phyloP scores from a whole-genome alignment of 1,284 basidiomycete species.

The Singerocomus inundabilis region DNA sequence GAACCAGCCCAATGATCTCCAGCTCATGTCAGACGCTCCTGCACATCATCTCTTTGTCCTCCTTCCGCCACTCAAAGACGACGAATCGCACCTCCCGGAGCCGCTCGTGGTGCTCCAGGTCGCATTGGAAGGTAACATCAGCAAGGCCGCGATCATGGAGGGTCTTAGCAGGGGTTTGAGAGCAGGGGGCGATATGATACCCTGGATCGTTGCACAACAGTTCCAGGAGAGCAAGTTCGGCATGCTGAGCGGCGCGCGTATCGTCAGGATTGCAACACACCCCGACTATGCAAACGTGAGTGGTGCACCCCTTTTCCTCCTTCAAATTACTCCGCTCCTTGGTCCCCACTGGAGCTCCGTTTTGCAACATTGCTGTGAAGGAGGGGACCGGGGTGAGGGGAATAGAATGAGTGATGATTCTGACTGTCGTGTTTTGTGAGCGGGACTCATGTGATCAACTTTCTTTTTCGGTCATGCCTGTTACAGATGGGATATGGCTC shows the following conservation, averaged over 20 bases:
- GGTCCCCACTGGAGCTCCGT: not conserved
- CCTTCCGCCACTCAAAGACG: conserved; percentile 85
- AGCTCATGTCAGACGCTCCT: conserved; percentile 95
- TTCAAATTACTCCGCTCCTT: not conserved
- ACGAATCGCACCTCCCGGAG: conserved; percentile 84
- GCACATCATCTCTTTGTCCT: conserved; percentile 97
- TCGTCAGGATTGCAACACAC: conserved; percentile 96
- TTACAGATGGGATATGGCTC: conserved; percentile 96
- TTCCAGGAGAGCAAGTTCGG: conserved; percentile 98
- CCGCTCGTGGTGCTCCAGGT: conserved; percentile 96
- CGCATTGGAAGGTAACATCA: conserved; percentile 93
- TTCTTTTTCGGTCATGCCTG: not conserved
- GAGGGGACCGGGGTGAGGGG: too few relatives aligned
- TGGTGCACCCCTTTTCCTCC: conserved; percentile 7
- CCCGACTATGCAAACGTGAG: conserved; percentile 88
- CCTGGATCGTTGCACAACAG: conserved; percentile 94
- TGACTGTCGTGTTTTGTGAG: conserved; percentile 1
- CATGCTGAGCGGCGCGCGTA: conserved; percentile 83
- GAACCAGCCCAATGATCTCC: conserved; percentile 98
- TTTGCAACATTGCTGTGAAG: not conserved
- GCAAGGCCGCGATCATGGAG: conserved; percentile 84
- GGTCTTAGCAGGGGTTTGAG: conserved; percentile 77
- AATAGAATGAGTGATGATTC: not conserved
- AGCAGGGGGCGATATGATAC: conserved; percentile 96
- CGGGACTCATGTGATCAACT: conserved; percentile 1